Percentiles rank a stretch among this genome's conserved stretches.
Conservation (phyloP, 495 filamentous ascomycete species). For the Aspergillus heteromorphus region DNA sequence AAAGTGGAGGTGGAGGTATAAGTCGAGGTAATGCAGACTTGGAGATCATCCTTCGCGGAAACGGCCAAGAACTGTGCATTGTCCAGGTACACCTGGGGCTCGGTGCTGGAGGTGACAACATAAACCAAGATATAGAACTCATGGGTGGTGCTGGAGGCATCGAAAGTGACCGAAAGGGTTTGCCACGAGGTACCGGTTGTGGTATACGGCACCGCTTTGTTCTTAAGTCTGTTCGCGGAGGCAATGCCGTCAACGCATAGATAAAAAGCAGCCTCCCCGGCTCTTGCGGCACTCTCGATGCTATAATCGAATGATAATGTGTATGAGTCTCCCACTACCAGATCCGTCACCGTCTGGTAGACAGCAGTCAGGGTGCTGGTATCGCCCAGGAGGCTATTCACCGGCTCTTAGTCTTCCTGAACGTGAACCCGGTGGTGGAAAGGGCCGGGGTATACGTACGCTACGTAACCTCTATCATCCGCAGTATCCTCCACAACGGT, state of each 20-base stretch:
- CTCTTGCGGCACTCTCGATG: not conserved
- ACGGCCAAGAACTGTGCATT: not conserved
- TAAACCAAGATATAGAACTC: not conserved
- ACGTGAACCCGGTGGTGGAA: no score
- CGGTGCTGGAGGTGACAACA: not conserved
- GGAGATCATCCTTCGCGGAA: not conserved
- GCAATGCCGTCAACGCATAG: not conserved
- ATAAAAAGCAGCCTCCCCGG: not conserved
- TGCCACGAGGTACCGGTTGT: not conserved
- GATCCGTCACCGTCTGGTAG: not conserved
- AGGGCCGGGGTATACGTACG: no score
- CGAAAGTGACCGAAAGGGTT: not conserved
- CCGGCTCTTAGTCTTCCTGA: not conserved
- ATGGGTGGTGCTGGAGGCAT: not conserved
- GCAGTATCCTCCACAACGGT: not conserved
- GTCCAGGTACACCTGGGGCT: not conserved
- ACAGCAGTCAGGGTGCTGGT: not conserved
- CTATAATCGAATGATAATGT: not conserved
- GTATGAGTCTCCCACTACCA: not conserved
- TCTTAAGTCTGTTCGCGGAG: not conserved
- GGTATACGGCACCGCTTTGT: not conserved
- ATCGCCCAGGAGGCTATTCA: not conserved
- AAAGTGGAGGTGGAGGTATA: not conserved
- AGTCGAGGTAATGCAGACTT: not conserved
- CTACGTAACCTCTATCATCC: not conserved